phyloP scores from a whole-genome alignment of 352 stramenopile species.

The Globisporangium uncinulatum region DNA sequence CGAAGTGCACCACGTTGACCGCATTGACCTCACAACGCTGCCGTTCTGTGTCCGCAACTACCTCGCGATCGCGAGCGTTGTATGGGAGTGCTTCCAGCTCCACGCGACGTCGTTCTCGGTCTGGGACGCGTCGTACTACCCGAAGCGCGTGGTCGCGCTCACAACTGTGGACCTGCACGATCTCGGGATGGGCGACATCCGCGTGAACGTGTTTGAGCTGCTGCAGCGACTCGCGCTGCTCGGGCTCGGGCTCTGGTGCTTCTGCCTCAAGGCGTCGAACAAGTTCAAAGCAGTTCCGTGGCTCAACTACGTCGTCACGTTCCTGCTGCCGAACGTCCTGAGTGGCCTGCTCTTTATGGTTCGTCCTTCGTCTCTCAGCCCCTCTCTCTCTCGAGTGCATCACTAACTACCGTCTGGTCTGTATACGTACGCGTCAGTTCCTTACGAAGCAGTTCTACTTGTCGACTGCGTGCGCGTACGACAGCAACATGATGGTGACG shows the following conservation, averaged over 20 bases:
- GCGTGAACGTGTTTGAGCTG: conserved; percentile 19
- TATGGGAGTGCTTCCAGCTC: conserved; percentile 33
- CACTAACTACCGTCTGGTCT: neutral
- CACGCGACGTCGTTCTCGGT: conserved; percentile 33
- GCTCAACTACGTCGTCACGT: conserved; percentile 33
- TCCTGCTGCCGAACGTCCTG: conserved; percentile 25
- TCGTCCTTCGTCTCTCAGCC: too few species aligned
- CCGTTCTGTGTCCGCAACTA: conserved; percentile 34
- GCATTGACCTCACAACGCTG: conserved; percentile 27
- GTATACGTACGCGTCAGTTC: conserved; percentile 11
- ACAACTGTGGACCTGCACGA: conserved; percentile 26
- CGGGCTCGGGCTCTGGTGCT: conserved; percentile 24
- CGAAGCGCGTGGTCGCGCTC: conserved; percentile 21
- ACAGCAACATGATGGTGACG: conserved; percentile 1
- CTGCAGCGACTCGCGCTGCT: conserved; percentile 20
- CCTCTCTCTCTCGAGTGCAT: too few species aligned
- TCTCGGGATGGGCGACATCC: conserved; percentile 17
- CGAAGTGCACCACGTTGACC: conserved; percentile 24
- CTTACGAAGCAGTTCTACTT: conserved; percentile 32
- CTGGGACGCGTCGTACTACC: conserved; percentile 27
- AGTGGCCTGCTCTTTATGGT: conserved; percentile 29
- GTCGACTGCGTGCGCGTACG: conserved; percentile 16
- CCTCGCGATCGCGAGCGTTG: conserved; percentile 26
- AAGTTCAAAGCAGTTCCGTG: conserved; percentile 32
- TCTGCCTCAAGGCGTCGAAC: conserved; percentile 37